Percentiles rank a stretch among this genome's conserved stretches.
phyloP scores from a whole-genome alignment of 768 basidiomycete species.

The Calocera cornea region DNA sequence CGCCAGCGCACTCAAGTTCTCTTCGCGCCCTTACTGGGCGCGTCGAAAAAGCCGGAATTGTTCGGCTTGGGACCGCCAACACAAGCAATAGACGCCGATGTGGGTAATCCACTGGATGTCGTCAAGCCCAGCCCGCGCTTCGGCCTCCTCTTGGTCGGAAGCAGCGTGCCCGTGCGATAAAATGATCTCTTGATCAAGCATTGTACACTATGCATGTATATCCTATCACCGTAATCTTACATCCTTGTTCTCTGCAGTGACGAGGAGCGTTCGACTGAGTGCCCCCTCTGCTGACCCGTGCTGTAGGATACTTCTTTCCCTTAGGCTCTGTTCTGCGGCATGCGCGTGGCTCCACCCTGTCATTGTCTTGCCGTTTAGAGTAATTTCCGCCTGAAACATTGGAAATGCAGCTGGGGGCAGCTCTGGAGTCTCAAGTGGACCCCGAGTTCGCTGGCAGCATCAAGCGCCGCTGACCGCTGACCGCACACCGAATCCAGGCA shows the following conservation, averaged over 20 bases:
- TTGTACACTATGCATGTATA: neutral
- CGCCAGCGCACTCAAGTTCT: slow-evolving; percentile 48
- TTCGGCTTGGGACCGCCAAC: slow-evolving; percentile 42
- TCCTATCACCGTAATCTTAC: neutral
- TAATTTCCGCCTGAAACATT: too few relatives aligned
- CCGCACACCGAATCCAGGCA: too few relatives aligned
- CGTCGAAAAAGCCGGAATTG: slow-evolving; percentile 32
- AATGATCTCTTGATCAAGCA: neutral
- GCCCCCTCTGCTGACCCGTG: too few relatives aligned
- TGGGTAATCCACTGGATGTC: slow-evolving; percentile 34
- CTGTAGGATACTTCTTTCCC: too few relatives aligned
- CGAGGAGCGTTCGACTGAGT: too few relatives aligned
- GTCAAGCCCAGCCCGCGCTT: slow-evolving; percentile 63
- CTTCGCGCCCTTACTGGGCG: slow-evolving; percentile 39
- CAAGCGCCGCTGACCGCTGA: too few relatives aligned
- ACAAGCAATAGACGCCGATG: slow-evolving; percentile 38
- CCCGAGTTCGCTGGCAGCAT: too few relatives aligned
- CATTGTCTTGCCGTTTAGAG: too few relatives aligned
- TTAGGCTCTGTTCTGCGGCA: too few relatives aligned
- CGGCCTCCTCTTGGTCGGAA: slow-evolving; percentile 55
- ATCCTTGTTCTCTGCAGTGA: neutral
- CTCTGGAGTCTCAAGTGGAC: too few relatives aligned
- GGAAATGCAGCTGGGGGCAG: too few relatives aligned
- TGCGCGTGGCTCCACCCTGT: too few relatives aligned
- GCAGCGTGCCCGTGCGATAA: slow-evolving; percentile 5